These are phyloP conservation scores for Brassica nigra DNA, from an alignment of 345 rosid species.

Conservation along the genomic window DNA sequence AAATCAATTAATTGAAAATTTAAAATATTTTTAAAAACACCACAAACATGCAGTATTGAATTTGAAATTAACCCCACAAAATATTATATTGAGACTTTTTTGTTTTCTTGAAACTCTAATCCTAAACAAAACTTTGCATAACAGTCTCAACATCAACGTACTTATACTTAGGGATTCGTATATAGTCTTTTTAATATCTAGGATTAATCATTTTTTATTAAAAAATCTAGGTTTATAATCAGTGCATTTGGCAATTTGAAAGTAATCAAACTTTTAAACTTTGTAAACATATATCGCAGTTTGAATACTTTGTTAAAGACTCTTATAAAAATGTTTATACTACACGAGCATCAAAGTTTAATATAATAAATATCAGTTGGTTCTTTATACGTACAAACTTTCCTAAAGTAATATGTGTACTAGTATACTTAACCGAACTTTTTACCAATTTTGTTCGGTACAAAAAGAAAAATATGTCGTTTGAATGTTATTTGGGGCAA, in stretches of 20 bases:
- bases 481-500: constrained; percentile 10
- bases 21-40: too few relatives aligned
- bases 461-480: not conserved
- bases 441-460: not conserved
- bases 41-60: not conserved
- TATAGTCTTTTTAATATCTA: not conserved
- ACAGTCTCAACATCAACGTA: not conserved
- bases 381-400: not conserved
- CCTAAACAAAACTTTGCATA: not conserved
- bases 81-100: not conserved
- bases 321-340: not conserved
- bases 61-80: not conserved
- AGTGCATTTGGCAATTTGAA: not conserved
- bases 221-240: not conserved
- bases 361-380: not conserved
- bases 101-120: not conserved
- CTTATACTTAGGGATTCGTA: too few relatives aligned
- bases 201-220: not conserved
- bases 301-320: not conserved
- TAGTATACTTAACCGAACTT: not conserved
- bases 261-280: not conserved
- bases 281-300: not conserved
- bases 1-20: not conserved
- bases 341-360: not conserved
- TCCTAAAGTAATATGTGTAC: not conserved